These are phyloP conservation scores for Oropetium thomaeum DNA, from an alignment of 176 grass and related monocot species.

Conservation along the genomic window DNA sequence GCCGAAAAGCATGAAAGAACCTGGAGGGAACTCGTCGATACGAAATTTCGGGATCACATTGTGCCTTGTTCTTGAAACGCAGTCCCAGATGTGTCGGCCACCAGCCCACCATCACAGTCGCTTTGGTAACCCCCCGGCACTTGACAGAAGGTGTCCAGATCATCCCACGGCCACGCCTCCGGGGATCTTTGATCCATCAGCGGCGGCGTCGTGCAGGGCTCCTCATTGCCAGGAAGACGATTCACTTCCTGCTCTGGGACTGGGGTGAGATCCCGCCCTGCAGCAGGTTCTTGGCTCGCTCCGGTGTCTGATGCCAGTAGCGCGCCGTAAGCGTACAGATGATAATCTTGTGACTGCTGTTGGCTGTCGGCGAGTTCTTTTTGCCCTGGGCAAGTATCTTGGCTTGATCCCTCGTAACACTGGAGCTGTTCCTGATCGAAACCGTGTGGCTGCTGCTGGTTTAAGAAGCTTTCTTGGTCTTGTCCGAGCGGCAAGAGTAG, in stretches of 20 bases:
- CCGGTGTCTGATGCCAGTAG: not conserved
- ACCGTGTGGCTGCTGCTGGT: not conserved
- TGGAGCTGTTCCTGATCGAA: not conserved
- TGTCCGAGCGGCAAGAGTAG: not conserved
- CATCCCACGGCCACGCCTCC: not conserved
- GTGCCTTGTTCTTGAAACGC: too few species aligned
- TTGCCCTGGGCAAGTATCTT: too few species aligned
- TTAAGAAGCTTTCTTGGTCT: not conserved
- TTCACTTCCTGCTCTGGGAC: not conserved
- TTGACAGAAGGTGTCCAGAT: not conserved
- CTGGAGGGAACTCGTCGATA: not conserved
- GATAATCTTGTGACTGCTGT: not conserved
- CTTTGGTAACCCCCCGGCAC: not conserved
- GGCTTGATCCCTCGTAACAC: too few species aligned
- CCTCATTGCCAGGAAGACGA: not conserved
- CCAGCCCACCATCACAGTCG: too few species aligned
- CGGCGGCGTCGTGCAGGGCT: not conserved
- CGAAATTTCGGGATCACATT: not conserved
- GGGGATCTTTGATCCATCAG: not conserved
- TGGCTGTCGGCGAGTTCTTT: too few species aligned
- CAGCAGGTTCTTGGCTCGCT: not conserved
- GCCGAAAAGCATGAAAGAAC: not conserved
- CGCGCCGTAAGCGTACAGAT: not conserved
- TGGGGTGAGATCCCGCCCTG: not conserved
- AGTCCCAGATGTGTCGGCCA: too few species aligned